Conservation (phyloP, 352 stramenopile genomes). For the Pythium pyrilobum region DNA sequence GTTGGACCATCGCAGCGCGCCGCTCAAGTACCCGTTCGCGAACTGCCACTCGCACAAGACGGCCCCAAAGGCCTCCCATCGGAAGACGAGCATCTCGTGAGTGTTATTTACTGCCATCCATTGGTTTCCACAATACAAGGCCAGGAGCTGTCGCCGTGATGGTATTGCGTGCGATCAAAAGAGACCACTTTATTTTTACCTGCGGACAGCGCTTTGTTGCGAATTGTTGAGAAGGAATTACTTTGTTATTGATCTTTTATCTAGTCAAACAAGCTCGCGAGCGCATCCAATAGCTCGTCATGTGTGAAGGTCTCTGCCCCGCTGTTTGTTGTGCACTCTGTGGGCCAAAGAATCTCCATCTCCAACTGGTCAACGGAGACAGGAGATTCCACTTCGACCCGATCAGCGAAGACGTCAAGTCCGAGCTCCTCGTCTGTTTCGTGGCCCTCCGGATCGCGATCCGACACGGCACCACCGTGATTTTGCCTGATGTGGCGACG, state of each 20-base stretch:
- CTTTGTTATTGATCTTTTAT: no score
- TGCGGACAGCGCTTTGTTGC: no score
- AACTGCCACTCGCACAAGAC: constrained; percentile 21
- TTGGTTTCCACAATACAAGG: no score
- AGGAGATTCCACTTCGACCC: background rate
- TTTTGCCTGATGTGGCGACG: constrained; percentile 11
- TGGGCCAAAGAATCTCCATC: background rate
- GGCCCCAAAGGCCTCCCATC: constrained; percentile 13
- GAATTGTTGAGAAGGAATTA: no score
- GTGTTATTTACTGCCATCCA: background rate
- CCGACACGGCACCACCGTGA: background rate
- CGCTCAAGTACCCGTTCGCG: constrained; percentile 19
- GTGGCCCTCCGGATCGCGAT: background rate
- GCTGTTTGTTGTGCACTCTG: no score
- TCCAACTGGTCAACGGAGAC: background rate
- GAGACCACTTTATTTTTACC: no score
- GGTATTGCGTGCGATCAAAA: no score
- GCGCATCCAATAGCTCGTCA: background rate
- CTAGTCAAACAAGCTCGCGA: constrained; percentile 1
- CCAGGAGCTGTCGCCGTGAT: no score
- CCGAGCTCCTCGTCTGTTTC: background rate
- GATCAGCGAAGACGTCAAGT: background rate
- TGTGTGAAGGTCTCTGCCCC: background rate
- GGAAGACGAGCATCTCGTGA: constrained; percentile 35
- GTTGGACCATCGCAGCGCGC: constrained; percentile 17